Base-by-base conservation (phyloP, 768 basidiomycete genomes). In the Leucosporidium scottii region DNA sequence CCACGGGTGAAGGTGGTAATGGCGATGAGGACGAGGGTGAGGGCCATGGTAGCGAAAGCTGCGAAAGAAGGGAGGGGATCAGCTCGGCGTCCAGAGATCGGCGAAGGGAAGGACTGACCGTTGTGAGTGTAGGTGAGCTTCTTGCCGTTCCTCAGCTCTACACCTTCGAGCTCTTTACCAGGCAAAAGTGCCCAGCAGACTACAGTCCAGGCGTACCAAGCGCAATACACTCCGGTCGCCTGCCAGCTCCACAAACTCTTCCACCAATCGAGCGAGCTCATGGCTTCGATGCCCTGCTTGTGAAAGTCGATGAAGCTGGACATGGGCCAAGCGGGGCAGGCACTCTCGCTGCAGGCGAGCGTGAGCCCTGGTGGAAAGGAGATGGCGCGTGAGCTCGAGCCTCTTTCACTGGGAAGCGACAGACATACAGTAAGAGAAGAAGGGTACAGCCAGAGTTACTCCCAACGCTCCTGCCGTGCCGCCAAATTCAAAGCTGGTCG, bases 161-260 rank as follows among this genome's bases (percentile, higher is more conserved):
- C 84, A 28, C 91, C 91, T 57, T 87, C 81, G 8, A 91, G 81
- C 80, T 82, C 81, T 67, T 90, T 87, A 6, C 84, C 85, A 23
- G 85, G 96, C 18, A 98, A 79, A 59, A 91, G 74, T 7, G 80
- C 82, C 93, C 93, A 97, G 4, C 89, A 83, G 3, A 84, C 79
- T 58, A 97, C 83, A 71, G 85, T 87, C 78, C 88, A 98, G n/a
- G 84, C 80, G 78, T 96, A 97, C 93, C 94, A 99, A 0, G 78
- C 90, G 51, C 88, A 76, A 79, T 97, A 98, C 21, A 88, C 82
- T 27, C 85, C 73, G 3, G 84, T 75, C 0, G 92, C 92, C 65
- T 93, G 81, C 0, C 84, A 84, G 74, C 97, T 93, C 87, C 90
- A 96, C 2, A 96, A 82, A 25, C 81, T 78, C 55, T 80, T 82